Evolutionary conservation across 2,329 filamentous ascomycete species (phyloP), one percentile per base, ranked within the genome.

Genomic region (Epichloe uncinata): DNA sequence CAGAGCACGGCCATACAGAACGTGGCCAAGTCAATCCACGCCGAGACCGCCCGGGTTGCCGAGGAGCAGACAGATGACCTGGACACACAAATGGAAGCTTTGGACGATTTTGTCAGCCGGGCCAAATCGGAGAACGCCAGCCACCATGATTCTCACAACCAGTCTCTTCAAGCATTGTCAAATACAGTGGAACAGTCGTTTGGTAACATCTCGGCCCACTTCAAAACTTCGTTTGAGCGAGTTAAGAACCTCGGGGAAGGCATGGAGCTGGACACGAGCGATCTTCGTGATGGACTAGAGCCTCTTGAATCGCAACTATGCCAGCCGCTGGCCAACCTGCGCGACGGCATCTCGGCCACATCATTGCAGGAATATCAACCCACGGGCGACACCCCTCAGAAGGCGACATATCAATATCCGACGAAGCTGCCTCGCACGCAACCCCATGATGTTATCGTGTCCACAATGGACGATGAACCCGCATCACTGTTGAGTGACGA

Each of bases 61-160:
- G 86, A 91, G 60, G 83, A 85, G 51, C 93, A 97, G 68, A 86
- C 94, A 69, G 77, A 79, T 50, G 87, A 95, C 57, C 84, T 98
- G 61, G 84, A 86, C 53, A 77, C 75, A n/a, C 88, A 97, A 66
- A 90, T 98, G 78, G 79, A 82, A 50, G 86, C 87, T 1, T 76
- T 98, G 7, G 91, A 97, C 60, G 87, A 91, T 56, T 95, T 96
- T 58, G 88, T 97, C 38, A 77, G 83, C 34, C 82, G 86, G 34
- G 89, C 94, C 46, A 81, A 84, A 53, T 79, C 78, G 1, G 85
- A 94, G 60, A 97, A 95, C 63, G 79, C 84, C 33, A 73, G 74
- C 16, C 88, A 95, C 61, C 84, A 93, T 63, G 74, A 81, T 26
- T 75, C 77, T 26, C 86, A 94, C 55, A 66, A 74, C 1, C 64